Evolutionary conservation across 2,329 filamentous ascomycete species (phyloP).

Genomic region (Emmonsia crescens): DNA sequence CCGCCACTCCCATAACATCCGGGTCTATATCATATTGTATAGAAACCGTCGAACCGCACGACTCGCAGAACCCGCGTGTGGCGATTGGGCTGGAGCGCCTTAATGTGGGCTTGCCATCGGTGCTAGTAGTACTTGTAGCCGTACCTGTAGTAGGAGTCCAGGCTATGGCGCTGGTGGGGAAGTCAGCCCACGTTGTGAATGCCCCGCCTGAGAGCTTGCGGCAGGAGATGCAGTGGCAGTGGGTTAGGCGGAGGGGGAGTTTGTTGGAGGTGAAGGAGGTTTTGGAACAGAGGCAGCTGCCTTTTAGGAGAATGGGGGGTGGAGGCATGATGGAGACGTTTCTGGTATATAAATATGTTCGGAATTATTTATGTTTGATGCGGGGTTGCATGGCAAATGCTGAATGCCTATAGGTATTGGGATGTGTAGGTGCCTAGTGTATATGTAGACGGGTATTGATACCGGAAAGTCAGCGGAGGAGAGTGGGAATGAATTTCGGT

Average conservation of each 20-base stretch:
- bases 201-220: not conserved
- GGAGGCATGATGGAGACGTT: not conserved
- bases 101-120: not conserved
- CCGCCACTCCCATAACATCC: not conserved
- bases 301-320: not conserved
- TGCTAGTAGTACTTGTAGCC: not conserved
- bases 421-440: too few relatives aligned
- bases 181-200: not conserved
- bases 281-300: not conserved
- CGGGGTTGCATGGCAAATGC: not conserved
- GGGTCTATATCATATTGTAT: not conserved
- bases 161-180: not conserved
- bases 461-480: too few relatives aligned
- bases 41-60: not conserved
- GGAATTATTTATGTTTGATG: not conserved
- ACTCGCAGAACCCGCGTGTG: not conserved
- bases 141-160: not conserved
- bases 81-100: not conserved
- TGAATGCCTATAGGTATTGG: not conserved
- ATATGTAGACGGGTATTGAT: too few relatives aligned
- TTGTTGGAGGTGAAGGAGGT: not conserved
- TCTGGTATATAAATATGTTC: not conserved
- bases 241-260: not conserved
- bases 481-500: too few relatives aligned
- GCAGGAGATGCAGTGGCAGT: not conserved